These are phyloP conservation scores for Capronia americana DNA, from an alignment of 2,329 filamentous ascomycete genomes.

Conservation along the genomic window DNA sequence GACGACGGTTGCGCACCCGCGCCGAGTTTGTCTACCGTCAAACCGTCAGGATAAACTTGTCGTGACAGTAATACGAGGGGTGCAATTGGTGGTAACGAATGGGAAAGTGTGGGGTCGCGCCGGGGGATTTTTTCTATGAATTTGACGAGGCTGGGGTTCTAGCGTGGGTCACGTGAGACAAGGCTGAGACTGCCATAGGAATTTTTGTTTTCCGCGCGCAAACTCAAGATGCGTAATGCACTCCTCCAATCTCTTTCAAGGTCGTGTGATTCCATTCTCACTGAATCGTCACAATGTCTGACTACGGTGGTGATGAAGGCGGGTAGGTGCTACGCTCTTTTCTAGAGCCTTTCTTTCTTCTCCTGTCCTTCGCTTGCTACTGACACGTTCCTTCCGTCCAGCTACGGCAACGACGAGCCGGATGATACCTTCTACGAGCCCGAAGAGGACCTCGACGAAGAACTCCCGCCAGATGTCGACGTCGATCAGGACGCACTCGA, in stretches of 20 bases:
- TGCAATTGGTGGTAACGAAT: conserved; percentile 18
- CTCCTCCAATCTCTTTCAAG: background rate
- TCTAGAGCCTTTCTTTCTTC: background rate
- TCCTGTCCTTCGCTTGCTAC: conserved; percentile 10
- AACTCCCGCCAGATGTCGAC: conserved; percentile 62
- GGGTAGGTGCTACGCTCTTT: conserved; percentile 59
- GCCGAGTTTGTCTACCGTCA: conserved; percentile 17
- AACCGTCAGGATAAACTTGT: conserved; percentile 12
- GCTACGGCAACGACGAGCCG: conserved; percentile 38
- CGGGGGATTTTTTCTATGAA: conserved; percentile 6
- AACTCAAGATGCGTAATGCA: background rate
- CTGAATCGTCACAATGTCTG: conserved; percentile 65
- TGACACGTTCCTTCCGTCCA: conserved; percentile 27
- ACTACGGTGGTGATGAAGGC: conserved; percentile 70
- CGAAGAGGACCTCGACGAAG: conserved; percentile 62
- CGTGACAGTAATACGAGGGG: conserved; percentile 21
- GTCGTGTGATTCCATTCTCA: conserved; percentile 1
- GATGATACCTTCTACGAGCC: conserved; percentile 59
- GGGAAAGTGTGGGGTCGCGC: conserved; percentile 19
- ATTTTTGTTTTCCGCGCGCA: background rate
- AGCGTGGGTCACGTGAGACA: background rate
- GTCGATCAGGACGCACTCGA: conserved; percentile 56
- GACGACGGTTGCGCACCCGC: conserved; percentile 18
- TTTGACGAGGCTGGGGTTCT: conserved; percentile 10
- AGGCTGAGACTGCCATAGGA: conserved; percentile 1